Evolutionary conservation across 1,139 yeast species (phyloP).

Genomic region (Diutina catenulata): DNA sequence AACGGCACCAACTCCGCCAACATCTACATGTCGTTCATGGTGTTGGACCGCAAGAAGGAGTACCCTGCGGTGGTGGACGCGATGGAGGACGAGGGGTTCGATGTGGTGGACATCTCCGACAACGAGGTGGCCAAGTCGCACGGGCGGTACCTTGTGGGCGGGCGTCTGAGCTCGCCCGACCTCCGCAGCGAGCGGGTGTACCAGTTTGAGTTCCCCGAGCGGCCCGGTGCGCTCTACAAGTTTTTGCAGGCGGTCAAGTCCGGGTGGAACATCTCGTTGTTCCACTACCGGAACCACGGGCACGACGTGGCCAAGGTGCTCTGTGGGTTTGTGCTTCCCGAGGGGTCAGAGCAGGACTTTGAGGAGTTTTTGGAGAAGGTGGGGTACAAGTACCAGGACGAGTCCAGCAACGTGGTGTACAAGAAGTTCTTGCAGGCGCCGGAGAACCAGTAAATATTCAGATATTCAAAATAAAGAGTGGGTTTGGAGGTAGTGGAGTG

Average conservation of each 20-base stretch:
- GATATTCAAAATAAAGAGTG: too few relatives aligned
- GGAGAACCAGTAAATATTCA: too few relatives aligned
- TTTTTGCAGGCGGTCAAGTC: conserved; percentile 62
- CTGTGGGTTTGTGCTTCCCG: conserved; percentile 83
- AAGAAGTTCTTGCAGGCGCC: conserved; percentile 54
- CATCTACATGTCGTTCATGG: conserved; percentile 81
- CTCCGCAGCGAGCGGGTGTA: conserved; percentile 65
- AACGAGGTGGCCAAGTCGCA: conserved; percentile 94
- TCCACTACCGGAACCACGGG: conserved; percentile 96
- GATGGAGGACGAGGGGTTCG: conserved; percentile 37
- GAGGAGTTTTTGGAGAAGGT: conserved; percentile 35
- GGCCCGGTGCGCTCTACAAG: conserved; percentile 84
- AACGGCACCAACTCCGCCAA: conserved; percentile 48
- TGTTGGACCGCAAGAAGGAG: conserved; percentile 56
- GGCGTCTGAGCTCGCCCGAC: conserved; percentile 37
- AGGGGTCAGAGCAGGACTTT: conserved; percentile 51
- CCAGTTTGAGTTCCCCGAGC: conserved; percentile 91
- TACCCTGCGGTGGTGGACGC: conserved; percentile 25
- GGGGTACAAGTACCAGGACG: conserved; percentile 73
- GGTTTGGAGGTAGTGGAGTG: too few relatives aligned
- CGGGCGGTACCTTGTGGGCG: conserved; percentile 93
- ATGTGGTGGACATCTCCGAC: conserved; percentile 74
- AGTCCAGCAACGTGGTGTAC: conserved; percentile 75
- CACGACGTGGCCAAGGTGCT: conserved; percentile 87
- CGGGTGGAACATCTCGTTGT: conserved; percentile 85